Evolutionary conservation across 2,329 filamentous ascomycete genomes (phyloP).

Genomic region (Sporothrix brunneoviolacea): DNA sequence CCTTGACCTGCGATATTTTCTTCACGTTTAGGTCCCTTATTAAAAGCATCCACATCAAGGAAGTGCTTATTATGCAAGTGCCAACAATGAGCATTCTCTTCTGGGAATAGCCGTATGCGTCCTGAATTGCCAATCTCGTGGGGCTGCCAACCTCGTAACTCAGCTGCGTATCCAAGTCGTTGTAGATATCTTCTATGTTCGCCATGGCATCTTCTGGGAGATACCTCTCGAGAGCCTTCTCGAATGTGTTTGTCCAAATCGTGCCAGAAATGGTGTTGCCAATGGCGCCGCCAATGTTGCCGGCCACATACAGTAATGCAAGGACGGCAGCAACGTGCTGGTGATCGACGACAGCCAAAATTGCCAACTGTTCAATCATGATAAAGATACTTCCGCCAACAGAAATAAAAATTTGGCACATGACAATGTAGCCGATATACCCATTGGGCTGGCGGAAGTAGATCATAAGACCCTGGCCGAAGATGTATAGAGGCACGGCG

Average conservation of each 20-base stretch:
- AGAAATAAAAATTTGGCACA: constrained; percentile 32
- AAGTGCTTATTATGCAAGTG: constrained; percentile 25
- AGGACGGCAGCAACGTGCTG: constrained; percentile 45
- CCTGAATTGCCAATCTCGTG: constrained; percentile 36
- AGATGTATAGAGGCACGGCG: constrained; percentile 28
- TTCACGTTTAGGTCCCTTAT: constrained; percentile 17
- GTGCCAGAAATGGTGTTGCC: constrained; percentile 37
- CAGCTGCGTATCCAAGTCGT: constrained; percentile 44
- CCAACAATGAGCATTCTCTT: constrained; percentile 33
- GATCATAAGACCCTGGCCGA: constrained; percentile 35
- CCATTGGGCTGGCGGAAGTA: constrained; percentile 32
- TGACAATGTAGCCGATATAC: constrained; percentile 27
- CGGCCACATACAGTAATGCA: constrained; percentile 38
- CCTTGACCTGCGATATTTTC: constrained; percentile 13
- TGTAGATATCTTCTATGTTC: constrained; percentile 44
- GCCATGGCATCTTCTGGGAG: constrained; percentile 37
- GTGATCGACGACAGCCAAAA: constrained; percentile 49
- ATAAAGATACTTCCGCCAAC: constrained; percentile 48
- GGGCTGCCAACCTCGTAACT: constrained; percentile 38
- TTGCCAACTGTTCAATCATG: constrained; percentile 49
- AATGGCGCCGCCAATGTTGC: constrained; percentile 38
- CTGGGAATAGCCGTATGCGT: constrained; percentile 43
- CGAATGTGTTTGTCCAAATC: constrained; percentile 38
- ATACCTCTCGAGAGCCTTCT: constrained; percentile 39
- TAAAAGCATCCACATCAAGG: constrained; percentile 21